Conservation (phyloP, 768 basidiomycete species). For the Russula emetica region DNA sequence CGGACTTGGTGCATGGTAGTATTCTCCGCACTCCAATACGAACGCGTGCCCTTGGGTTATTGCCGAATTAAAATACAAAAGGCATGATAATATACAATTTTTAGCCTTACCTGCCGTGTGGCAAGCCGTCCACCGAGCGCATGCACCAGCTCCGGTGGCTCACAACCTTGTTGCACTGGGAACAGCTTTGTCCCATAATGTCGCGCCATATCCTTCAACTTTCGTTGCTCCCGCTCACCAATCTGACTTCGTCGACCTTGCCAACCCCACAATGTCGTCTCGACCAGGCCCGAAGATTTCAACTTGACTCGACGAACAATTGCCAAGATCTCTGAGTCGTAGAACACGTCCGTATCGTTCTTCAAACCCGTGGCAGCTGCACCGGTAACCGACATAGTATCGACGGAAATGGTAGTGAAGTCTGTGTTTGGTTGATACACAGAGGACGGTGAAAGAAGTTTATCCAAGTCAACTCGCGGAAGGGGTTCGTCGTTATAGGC, state of each 20-base stretch:
- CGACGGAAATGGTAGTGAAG: constrained; percentile 62
- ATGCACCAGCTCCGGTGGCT: constrained; percentile 58
- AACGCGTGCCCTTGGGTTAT: constrained; percentile 53
- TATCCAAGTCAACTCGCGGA: constrained; percentile 46
- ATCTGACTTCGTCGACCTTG: constrained; percentile 50
- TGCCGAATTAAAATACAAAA: background rate
- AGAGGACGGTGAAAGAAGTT: constrained; percentile 38
- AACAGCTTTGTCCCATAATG: constrained; percentile 58
- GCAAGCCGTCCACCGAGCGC: constrained; percentile 65
- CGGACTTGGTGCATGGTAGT: constrained; percentile 78
- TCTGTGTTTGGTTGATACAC: constrained; percentile 35
- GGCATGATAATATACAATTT: constrained; percentile 15
- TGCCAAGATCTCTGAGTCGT: constrained; percentile 66
- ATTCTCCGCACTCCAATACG: constrained; percentile 75
- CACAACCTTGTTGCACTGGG: constrained; percentile 53
- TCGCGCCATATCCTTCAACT: constrained; percentile 64
- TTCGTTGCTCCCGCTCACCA: constrained; percentile 60
- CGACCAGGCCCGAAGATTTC: constrained; percentile 57
- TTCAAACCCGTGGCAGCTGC: constrained; percentile 45
- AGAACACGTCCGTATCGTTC: constrained; percentile 52
- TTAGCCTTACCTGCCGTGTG: constrained; percentile 62
- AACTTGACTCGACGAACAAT: constrained; percentile 69
- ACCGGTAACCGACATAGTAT: constrained; percentile 58
- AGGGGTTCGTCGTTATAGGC: constrained; percentile 41
- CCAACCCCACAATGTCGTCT: constrained; percentile 76